Evolutionary conservation across 78 protist genomes (phyloP).

Genomic region (Speleostelium caveatum): DNA sequence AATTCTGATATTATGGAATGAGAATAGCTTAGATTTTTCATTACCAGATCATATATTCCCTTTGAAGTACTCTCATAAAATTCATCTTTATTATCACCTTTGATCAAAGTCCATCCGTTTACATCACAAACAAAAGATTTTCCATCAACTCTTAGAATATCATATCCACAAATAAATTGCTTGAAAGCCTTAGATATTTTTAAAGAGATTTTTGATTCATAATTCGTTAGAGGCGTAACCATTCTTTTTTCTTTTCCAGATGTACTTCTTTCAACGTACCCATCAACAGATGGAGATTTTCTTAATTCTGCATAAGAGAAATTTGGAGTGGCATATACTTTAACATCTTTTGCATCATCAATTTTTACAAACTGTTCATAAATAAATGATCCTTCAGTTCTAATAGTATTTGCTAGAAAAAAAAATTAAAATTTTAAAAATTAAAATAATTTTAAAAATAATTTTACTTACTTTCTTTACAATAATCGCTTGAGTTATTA

Average conservation of each 20-base stretch:
- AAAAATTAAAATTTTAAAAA: not conserved
- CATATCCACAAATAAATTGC: conserved; percentile 95
- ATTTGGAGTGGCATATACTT: conserved; percentile 84
- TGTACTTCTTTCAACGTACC: conserved; percentile 90
- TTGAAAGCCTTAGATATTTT: conserved; percentile 82
- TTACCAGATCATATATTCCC: not conserved
- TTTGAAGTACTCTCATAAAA: conserved; percentile 31
- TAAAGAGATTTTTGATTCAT: conserved; percentile 52
- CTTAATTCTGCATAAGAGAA: conserved; percentile 96
- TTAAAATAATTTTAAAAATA: not conserved
- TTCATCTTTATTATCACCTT: conserved; percentile 66
- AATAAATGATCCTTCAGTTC: conserved; percentile 89
- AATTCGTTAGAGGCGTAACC: conserved; percentile 59
- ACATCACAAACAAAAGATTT: conserved; percentile 96
- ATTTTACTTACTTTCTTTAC: conserved; percentile 14
- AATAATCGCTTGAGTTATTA: conserved; percentile 83
- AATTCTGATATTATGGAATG: no score
- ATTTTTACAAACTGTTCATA: conserved; percentile 92
- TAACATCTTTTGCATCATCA: conserved; percentile 88
- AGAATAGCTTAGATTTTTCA: no score
- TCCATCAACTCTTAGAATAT: conserved; percentile 90
- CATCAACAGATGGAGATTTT: conserved; percentile 97
- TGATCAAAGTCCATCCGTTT: conserved; percentile 97
- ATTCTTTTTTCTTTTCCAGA: conserved; percentile 92
- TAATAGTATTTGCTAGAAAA: conserved; percentile 46